Evolutionary conservation across 1,284 basidiomycete genomes (phyloP).

Genomic region (Inonotus obliquus): DNA sequence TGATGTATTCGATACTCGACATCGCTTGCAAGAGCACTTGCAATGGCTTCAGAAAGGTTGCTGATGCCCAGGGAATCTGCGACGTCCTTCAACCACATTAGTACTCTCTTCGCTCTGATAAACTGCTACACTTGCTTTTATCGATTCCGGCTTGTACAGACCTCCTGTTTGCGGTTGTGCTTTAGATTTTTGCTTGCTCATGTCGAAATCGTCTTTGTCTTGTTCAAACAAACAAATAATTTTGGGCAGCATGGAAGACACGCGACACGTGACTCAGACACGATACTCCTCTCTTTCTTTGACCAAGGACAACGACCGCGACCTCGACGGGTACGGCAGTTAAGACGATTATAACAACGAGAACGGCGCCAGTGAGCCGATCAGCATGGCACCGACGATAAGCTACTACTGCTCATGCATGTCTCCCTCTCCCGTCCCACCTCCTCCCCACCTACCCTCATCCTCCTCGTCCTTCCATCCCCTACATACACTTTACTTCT

Average conservation of each 20-base stretch:
- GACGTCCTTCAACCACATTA: conserved; percentile 61
- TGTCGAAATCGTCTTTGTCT: conserved; percentile 19
- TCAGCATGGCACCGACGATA: conserved; percentile 43
- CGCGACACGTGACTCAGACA: conserved; percentile 2
- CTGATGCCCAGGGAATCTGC: conserved; percentile 85
- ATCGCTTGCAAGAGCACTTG: conserved; percentile 87
- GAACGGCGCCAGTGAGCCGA: background rate
- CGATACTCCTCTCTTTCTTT: background rate
- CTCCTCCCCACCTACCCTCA: conserved; percentile 69
- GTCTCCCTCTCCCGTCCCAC: conserved; percentile 55
- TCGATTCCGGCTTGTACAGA: conserved; percentile 60
- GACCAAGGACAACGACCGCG: background rate
- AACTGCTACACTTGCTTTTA: conserved; percentile 42
- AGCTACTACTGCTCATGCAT: conserved; percentile 73
- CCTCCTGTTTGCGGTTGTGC: conserved; percentile 48
- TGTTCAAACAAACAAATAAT: background rate
- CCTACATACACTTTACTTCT: conserved; percentile 88
- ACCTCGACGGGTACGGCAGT: no score
- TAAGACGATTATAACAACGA: background rate
- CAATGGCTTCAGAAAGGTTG: conserved; percentile 77
- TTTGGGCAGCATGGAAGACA: background rate
- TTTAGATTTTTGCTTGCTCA: conserved; percentile 48
- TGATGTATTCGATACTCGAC: conserved; percentile 96
- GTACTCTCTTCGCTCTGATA: conserved; percentile 3
- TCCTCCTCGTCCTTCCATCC: conserved; percentile 77